A percentile compares a stretch with the other conserved stretches of the same genome.
Evolutionary conservation across 805 yeast species (phyloP).

Genomic region (Pichia pseudocactophila): DNA sequence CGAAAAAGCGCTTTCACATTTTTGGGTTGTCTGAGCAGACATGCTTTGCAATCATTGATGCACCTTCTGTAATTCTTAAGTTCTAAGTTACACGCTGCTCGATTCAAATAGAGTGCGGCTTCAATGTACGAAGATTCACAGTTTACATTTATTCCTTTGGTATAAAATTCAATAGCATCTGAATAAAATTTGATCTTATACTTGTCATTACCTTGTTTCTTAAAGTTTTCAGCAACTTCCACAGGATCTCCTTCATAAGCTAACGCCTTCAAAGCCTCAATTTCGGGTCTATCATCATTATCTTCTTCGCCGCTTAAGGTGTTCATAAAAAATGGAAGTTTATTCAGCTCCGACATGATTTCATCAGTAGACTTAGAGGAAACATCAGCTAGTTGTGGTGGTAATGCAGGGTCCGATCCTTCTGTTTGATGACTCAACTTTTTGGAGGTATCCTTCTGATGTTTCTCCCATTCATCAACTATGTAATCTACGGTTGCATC

Average conservation of each 20-base stretch:
- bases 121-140: conserved; percentile 49
- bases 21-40: conserved; percentile 53
- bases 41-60: conserved; percentile 75
- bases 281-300: conserved; percentile 61
- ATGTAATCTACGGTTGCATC: conserved; percentile 15
- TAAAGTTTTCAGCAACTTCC: conserved; percentile 83
- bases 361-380: conserved; percentile 64
- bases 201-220: conserved; percentile 87
- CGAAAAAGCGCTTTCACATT: conserved; percentile 81
- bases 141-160: conserved; percentile 67
- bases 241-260: conserved; percentile 95
- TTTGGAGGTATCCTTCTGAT: conserved; percentile 13
- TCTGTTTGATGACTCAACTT: conserved; percentile 31
- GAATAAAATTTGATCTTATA: conserved; percentile 62
- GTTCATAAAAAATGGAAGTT: conserved; percentile 92
- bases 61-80: conserved; percentile 77
- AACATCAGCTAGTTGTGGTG: conserved; percentile 69
- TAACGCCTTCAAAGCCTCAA: conserved; percentile 85
- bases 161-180: conserved; percentile 71
- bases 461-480: conserved; percentile 28
- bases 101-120: conserved; percentile 60
- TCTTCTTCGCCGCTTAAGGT: conserved; percentile 63
- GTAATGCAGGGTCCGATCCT: conserved; percentile 47
- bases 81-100: conserved; percentile 89
- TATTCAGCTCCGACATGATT: conserved; percentile 65